Evolutionary conservation across 257 asterid genomes (phyloP), one percentile per base, ranked within the genome.

Genomic region (Scutellaria galericulata): DNA sequence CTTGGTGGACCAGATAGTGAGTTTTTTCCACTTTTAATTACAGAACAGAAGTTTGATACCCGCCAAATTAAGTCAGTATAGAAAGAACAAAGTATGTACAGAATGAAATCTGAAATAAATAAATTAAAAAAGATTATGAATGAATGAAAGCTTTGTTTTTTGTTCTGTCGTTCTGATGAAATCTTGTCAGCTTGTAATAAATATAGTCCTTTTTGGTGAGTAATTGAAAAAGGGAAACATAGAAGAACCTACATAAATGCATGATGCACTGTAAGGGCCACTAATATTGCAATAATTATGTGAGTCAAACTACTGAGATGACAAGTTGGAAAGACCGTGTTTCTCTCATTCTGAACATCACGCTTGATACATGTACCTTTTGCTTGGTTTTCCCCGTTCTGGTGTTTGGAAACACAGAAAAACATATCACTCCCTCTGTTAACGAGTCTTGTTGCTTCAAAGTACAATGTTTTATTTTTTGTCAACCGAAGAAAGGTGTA

Each of bases 1-100:
- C 98, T 92, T 74, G 98, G 98, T 78, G 98, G 98, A 35, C 98
- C 98, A 35, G 97, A 90, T 55, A 80, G 98, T 92, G 77, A 90
- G 97, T 83, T 66, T 39, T 57, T 70, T 48, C 48, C 42, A 46
- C 60, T 80, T 67, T 63, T 58, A 45, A 79, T 69, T 70, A 7
- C 12, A 44, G 74, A 31, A 45, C 61, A 42, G 42, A 22, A 48
- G 20, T 44, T 75, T 4, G 37, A 31, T 31, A 3, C 37, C 37
- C 37, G 14, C 20, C 20, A 35, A 12, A 54, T 20, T 56, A 8
- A 11, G 46, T 39, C 58, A 48, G 18, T 7, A 9, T 44, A 42
- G 35, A 11, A 40, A 39, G 57, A 50, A 18, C 61, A 14, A 10
- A 7, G 60, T 50, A 40, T 5, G 14, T 22, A 41, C 8, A 12